Evolutionary conservation across 2,329 filamentous ascomycete genomes (phyloP).

Genomic region (Fusarium pseudonygamai): DNA sequence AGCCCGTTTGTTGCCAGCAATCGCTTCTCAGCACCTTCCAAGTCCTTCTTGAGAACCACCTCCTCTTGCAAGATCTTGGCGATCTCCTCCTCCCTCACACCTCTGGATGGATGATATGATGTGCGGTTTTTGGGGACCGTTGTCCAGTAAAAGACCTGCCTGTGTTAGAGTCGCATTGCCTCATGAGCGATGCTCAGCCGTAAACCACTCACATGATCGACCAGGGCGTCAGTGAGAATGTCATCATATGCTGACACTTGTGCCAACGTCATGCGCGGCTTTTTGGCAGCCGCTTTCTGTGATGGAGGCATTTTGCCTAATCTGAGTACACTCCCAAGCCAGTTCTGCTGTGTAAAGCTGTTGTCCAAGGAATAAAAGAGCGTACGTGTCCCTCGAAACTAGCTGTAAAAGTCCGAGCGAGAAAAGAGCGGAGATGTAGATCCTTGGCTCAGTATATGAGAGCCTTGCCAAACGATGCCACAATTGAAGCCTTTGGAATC

Average conservation of each 20-base stretch:
- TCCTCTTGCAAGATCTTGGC: slow-evolving; percentile 69
- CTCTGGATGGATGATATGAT: slow-evolving; percentile 85
- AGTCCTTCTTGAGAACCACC: slow-evolving; percentile 79
- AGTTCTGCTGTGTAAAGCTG: background rate
- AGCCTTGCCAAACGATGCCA: background rate
- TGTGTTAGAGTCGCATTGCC: slow-evolving; percentile 34
- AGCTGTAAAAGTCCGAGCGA: slow-evolving; percentile 24
- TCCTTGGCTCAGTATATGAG: slow-evolving; percentile 1
- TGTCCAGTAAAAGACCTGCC: slow-evolving; percentile 90
- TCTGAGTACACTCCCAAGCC: background rate
- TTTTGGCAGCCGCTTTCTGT: slow-evolving; percentile 58
- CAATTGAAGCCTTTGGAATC: background rate
- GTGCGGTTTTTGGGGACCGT: slow-evolving; percentile 92
- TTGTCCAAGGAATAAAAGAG: slow-evolving; percentile 28
- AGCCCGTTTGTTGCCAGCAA: slow-evolving; percentile 79
- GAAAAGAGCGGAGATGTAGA: slow-evolving; percentile 25
- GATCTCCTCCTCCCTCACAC: slow-evolving; percentile 73
- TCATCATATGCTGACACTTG: slow-evolving; percentile 96
- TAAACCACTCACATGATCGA: slow-evolving; percentile 81
- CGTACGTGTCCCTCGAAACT: slow-evolving; percentile 32
- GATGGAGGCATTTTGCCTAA: slow-evolving; percentile 49
- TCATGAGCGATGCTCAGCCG: background rate
- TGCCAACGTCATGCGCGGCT: slow-evolving; percentile 81
- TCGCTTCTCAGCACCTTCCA: slow-evolving; percentile 74
- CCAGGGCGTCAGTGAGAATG: slow-evolving; percentile 90